Evolutionary conservation across 140 eudicot species (phyloP).

Genomic region (Erigeron philadelphicus): DNA sequence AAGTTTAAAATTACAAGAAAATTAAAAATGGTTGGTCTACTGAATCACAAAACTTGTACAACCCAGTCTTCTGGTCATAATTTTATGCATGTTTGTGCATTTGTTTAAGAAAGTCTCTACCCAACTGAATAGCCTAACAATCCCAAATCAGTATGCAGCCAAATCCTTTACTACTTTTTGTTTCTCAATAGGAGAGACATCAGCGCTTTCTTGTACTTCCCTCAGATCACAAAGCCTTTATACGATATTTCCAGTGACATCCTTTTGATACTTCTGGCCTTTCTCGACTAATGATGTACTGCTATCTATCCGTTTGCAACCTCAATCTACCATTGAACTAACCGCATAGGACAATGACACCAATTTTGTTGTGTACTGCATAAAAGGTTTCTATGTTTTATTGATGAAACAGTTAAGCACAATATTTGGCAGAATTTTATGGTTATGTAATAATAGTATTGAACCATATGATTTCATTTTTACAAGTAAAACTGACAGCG

Average conservation of each 20-base stretch:
- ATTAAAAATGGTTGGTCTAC: no score
- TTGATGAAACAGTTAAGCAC: background rate
- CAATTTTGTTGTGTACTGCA: background rate
- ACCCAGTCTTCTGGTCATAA: no score
- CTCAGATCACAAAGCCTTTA: background rate
- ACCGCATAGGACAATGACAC: background rate
- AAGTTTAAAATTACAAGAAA: no score
- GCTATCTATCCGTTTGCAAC: background rate
- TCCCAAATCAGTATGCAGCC: background rate
- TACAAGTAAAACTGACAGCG: no score
- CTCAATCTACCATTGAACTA: background rate
- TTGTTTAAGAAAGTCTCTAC: no score
- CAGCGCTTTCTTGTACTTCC: background rate
- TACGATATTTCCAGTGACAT: background rate
- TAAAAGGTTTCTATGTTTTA: background rate
- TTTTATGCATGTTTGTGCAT: no score
- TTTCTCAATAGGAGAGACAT: background rate
- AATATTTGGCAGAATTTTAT: background rate
- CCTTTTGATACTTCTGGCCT: background rate
- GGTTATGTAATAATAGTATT: no score
- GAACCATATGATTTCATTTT: no score
- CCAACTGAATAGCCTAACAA: no score
- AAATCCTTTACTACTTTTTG: background rate
- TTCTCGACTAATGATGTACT: background rate
- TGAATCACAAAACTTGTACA: no score